phyloP scores from a whole-genome alignment of 2,329 filamentous ascomycete species.

The Fusarium sp. region DNA sequence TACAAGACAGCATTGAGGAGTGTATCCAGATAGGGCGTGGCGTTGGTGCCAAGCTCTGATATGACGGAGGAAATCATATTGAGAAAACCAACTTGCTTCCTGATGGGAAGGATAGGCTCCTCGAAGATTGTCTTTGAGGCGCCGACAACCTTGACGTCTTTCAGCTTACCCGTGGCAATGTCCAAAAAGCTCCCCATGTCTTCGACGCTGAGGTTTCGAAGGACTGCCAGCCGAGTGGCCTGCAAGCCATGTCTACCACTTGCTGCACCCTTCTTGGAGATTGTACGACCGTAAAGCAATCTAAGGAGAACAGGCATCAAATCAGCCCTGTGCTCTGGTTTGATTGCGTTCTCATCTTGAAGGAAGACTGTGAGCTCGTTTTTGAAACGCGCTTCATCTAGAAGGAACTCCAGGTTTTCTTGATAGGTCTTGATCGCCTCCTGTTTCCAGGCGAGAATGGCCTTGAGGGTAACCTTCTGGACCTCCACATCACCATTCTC shows the following conservation, averaged over 20 bases:
- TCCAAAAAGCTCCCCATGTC: slow-evolving; percentile 85
- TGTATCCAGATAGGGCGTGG: slow-evolving; percentile 71
- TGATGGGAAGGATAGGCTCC: slow-evolving; percentile 68
- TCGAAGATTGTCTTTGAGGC: slow-evolving; percentile 62
- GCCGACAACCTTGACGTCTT: slow-evolving; percentile 66
- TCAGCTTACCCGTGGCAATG: slow-evolving; percentile 79
- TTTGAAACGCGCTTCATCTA: slow-evolving; percentile 91
- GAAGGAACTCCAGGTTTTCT: slow-evolving; percentile 84
- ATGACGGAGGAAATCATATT: slow-evolving; percentile 92
- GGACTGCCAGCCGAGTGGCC: slow-evolving; percentile 79
- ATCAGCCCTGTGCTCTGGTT: slow-evolving; percentile 73
- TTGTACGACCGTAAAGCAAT: slow-evolving; percentile 87
- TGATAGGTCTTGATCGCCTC: slow-evolving; percentile 79
- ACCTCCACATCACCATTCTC: slow-evolving; percentile 91
- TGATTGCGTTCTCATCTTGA: slow-evolving; percentile 77
- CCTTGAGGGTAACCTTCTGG: slow-evolving; percentile 85
- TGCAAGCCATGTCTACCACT: slow-evolving; percentile 84
- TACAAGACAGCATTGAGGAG: slow-evolving; percentile 83
- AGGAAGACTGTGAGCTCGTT: slow-evolving; percentile 94
- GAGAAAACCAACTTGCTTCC: slow-evolving; percentile 89
- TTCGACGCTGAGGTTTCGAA: slow-evolving; percentile 78
- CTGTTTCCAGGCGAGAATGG: slow-evolving; percentile 89
- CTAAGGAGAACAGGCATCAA: slow-evolving; percentile 89
- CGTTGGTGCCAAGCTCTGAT: slow-evolving; percentile 79
- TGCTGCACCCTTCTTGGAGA: slow-evolving; percentile 79